Evolutionary conservation across 495 filamentous ascomycete species (phyloP), one percentile per base, ranked within the genome.

Genomic region (Tetracladium setigerum): DNA sequence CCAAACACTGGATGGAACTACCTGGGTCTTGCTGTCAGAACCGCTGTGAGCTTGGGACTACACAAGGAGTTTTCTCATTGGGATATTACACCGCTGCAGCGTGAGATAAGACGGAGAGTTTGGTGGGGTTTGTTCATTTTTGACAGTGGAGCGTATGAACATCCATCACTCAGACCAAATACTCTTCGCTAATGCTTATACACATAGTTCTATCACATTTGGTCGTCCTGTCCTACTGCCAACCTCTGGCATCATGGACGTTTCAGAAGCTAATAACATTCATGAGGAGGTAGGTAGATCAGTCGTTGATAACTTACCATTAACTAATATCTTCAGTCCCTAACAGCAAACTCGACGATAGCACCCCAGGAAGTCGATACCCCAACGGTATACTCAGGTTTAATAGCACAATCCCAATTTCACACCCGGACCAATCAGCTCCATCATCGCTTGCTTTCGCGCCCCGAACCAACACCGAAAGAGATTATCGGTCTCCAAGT

Each of bases 1-100:
- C 73, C 73, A 6, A 77, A 77, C 44, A 71, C 71, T 0, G 72
- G 72, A 11, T 77, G 69, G 62, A 77, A 76, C 36, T 77, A 72
- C 48, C 56, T 72, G 5, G 74, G 74, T 1, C 38, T 76, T 15
- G 72, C 74, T 15, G 63, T 71, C 15, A 56, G 74, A 18, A 74
- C 75, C 65, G 70, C 74, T 13, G 72, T 75, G 68, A 70, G 73
- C 47, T 50, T 77, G 27, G 74, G 74, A 8, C 61, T 77, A 16
- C 73, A 77, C 46, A 77, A 77, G 46, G 74, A 76, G 52, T 76
- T 77, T 43, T 72, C 63, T 16, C 65, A 65, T 7, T 76, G 74
- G 74, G 67, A 73, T 42, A 73, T 72, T 49, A 72, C 65, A 47
- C 64, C 70, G n/a, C 61, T 76, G 1, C 63, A 71, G 50, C 43